A percentile compares a stretch with the other conserved stretches of the same genome.
Evolutionary conservation across 805 yeast species (phyloP).

Genomic region (Saccharomycopsis sp.): DNA sequence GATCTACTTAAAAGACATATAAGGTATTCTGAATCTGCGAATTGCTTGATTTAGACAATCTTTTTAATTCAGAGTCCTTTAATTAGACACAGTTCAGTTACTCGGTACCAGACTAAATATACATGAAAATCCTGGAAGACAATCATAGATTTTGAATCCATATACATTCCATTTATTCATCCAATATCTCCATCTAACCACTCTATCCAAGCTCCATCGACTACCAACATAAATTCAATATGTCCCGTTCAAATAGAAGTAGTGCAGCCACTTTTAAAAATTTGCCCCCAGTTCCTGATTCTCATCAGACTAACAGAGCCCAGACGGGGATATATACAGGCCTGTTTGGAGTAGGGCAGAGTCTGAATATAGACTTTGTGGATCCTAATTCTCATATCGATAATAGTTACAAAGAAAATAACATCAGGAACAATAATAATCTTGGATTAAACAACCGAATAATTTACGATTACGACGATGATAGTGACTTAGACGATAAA

Average conservation of each 20-base stretch:
- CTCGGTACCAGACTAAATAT: too few species aligned
- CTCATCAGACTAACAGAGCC: background rate
- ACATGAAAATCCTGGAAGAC: too few species aligned
- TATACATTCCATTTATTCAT: too few species aligned
- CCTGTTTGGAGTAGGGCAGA: background rate
- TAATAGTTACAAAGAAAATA: constrained; percentile 7
- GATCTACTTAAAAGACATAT: too few species aligned
- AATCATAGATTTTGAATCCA: too few species aligned
- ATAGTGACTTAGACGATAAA: constrained; percentile 7
- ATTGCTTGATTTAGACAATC: too few species aligned
- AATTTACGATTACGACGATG: constrained; percentile 19
- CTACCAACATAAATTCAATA: too few species aligned
- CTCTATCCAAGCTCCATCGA: too few species aligned
- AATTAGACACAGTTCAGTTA: too few species aligned
- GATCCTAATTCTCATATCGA: constrained; percentile 20
- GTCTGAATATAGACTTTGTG: background rate
- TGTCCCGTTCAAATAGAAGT: background rate
- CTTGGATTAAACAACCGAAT: constrained; percentile 13
- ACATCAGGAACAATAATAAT: background rate
- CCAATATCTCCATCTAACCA: too few species aligned
- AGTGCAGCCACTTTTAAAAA: background rate
- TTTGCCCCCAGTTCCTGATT: background rate
- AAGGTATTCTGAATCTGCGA: too few species aligned
- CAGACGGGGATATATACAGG: background rate
- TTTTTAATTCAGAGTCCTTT: too few species aligned